A percentile compares a stretch with the other conserved stretches of the same genome.
Conservation (phyloP, 768 basidiomycete genomes). For the Punctularia strigosozonata region DNA sequence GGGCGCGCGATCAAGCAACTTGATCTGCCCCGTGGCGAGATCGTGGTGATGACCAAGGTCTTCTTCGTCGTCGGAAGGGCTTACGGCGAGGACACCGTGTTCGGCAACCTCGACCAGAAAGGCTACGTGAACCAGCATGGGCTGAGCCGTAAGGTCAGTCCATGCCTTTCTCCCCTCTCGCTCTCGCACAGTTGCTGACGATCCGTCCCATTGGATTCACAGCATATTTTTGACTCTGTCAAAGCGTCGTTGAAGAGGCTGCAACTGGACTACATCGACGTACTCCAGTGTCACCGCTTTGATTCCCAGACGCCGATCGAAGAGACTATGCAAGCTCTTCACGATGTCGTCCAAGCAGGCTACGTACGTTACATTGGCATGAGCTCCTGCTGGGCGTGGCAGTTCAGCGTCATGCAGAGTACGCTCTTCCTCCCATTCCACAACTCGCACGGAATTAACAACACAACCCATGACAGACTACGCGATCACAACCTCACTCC, state of each 20-base stretch:
- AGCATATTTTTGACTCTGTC: constrained; percentile 49
- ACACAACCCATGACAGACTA: constrained; percentile 20
- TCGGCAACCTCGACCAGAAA: constrained; percentile 7
- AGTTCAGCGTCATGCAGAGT: constrained; percentile 14
- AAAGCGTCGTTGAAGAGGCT: constrained; percentile 29
- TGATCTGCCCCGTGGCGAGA: constrained; percentile 31
- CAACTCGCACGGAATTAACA: not conserved
- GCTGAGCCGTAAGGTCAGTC: constrained; percentile 25
- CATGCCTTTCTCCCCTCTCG: too few species aligned
- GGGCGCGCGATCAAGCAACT: constrained; percentile 35
- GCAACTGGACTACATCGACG: constrained; percentile 43
- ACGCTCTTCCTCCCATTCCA: constrained; percentile 1
- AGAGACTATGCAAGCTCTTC: constrained; percentile 23
- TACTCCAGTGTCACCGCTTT: constrained; percentile 36
- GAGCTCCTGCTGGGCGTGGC: constrained; percentile 13
- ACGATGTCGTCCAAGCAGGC: constrained; percentile 24
- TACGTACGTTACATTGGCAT: constrained; percentile 21
- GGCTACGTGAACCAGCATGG: constrained; percentile 28
- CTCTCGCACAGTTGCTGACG: not conserved
- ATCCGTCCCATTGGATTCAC: not conserved
- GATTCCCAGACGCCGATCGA: constrained; percentile 24
- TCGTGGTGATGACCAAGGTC: constrained; percentile 42
- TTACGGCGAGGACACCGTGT: not conserved
- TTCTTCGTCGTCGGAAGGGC: not conserved
- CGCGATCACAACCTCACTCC: constrained; percentile 32